These are phyloP conservation scores for Cicer pinnatifidum DNA, from an alignment of 306 rosid species.

Conservation along the genomic window DNA sequence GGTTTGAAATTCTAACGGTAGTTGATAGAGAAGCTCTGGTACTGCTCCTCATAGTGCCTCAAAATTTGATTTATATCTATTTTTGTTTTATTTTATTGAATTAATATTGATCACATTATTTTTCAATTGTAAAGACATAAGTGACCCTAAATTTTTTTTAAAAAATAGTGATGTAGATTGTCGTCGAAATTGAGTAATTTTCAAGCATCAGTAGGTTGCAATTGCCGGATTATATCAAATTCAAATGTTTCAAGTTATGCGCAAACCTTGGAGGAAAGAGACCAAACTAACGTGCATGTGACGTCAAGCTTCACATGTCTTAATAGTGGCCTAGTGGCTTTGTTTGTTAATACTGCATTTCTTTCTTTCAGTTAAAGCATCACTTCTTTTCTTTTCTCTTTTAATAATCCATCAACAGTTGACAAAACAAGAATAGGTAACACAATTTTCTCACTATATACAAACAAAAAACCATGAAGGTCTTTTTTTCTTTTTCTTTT, in stretches of 20 bases:
- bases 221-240: not conserved
- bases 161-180: too few relatives aligned
- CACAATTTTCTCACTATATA: conserved; percentile 39
- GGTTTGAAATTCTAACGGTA: too few relatives aligned
- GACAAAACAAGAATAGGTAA: conserved; percentile 21
- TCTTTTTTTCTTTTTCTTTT: conserved; percentile 33
- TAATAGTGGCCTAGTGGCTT: conserved; percentile 48
- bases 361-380: conserved; percentile 68
- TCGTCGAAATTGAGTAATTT: too few relatives aligned
- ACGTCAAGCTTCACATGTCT: conserved; percentile 74
- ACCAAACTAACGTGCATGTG: conserved; percentile 45
- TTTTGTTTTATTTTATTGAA: too few relatives aligned
- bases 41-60: too few relatives aligned
- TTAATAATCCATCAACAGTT: conserved; percentile 40
- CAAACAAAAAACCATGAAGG: conserved; percentile 66
- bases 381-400: conserved; percentile 45
- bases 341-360: conserved; percentile 65
- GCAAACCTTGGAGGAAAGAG: conserved; percentile 14
- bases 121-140: too few relatives aligned
- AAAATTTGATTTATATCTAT: too few relatives aligned
- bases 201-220: too few relatives aligned
- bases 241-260: conserved; percentile 17
- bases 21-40: too few relatives aligned
- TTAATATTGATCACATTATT: too few relatives aligned
- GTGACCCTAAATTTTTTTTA: too few relatives aligned